Evolutionary conservation across 2,329 filamentous ascomycete genomes (phyloP).

Genomic region (Diaporthe citri): DNA sequence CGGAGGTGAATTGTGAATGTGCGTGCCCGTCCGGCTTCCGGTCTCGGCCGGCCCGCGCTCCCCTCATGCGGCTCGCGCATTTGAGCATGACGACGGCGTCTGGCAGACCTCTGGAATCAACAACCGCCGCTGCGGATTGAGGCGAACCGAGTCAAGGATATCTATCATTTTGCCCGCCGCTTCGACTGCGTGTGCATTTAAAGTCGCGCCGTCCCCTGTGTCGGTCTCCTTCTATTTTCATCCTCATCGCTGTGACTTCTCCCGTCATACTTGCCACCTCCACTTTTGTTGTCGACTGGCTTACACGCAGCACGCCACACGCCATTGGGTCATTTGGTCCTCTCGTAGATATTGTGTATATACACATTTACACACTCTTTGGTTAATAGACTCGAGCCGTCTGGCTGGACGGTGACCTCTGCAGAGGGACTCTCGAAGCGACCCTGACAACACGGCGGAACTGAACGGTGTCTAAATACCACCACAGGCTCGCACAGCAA

Average conservation of each 20-base stretch:
- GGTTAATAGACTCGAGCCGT: neutral
- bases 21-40: conserved; percentile 34
- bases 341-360: neutral
- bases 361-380: neutral
- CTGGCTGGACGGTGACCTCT: too few species aligned
- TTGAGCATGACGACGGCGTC: conserved; percentile 1
- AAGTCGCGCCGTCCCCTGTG: neutral
- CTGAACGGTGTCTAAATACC: neutral
- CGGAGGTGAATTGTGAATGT: neutral
- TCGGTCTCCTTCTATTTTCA: neutral
- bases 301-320: neutral
- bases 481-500: neutral
- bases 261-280: neutral
- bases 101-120: neutral
- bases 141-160: neutral
- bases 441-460: neutral
- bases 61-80: conserved; percentile 18
- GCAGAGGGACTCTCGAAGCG: neutral
- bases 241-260: neutral
- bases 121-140: neutral
- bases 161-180: neutral
- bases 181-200: neutral
- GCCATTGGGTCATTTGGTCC: too few species aligned
- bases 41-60: conserved; percentile 27
- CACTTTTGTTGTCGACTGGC: conserved; percentile 6